phyloP scores from a whole-genome alignment of 2,329 filamentous ascomycete genomes.

The Fusarium sp. region DNA sequence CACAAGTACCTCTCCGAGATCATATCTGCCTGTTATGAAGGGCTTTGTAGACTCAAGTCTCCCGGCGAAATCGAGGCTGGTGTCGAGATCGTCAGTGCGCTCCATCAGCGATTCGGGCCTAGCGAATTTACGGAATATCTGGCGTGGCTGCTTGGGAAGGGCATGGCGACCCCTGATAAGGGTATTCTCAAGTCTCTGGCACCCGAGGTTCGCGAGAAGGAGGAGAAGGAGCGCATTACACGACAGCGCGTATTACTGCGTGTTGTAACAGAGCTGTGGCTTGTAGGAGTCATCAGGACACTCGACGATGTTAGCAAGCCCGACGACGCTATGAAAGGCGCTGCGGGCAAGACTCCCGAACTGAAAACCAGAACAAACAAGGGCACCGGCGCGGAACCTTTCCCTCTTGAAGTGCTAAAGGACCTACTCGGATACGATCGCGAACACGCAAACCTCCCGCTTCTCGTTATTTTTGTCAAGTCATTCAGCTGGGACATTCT shows the following conservation, averaged over 20 bases:
- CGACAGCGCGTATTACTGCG: slow-evolving; percentile 88
- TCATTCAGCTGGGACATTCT: slow-evolving; percentile 96
- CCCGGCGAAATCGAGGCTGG: slow-evolving; percentile 92
- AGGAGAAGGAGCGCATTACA: slow-evolving; percentile 92
- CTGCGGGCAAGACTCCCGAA: slow-evolving; percentile 71
- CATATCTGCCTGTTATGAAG: slow-evolving; percentile 94
- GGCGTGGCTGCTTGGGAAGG: slow-evolving; percentile 91
- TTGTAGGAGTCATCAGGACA: slow-evolving; percentile 87
- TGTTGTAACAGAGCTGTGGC: slow-evolving; percentile 95
- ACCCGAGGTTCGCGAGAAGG: slow-evolving; percentile 87
- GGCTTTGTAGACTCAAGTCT: slow-evolving; percentile 89
- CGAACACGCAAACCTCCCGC: slow-evolving; percentile 88
- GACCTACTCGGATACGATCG: slow-evolving; percentile 94
- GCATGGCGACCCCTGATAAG: slow-evolving; percentile 91
- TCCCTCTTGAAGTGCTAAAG: slow-evolving; percentile 97
- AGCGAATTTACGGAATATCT: slow-evolving; percentile 90
- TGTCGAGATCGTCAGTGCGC: slow-evolving; percentile 92
- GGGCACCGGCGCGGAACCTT: slow-evolving; percentile 82
- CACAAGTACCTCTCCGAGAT: slow-evolving; percentile 98
- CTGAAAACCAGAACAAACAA: slow-evolving; percentile 68
- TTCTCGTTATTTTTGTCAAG: slow-evolving; percentile 96
- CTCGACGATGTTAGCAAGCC: slow-evolving; percentile 74
- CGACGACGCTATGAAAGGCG: slow-evolving; percentile 72
- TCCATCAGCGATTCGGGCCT: slow-evolving; percentile 94
- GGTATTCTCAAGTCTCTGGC: slow-evolving; percentile 80